Evolutionary conservation across 345 rosid species (phyloP).

Genomic region (Ceriops zippeliana): DNA sequence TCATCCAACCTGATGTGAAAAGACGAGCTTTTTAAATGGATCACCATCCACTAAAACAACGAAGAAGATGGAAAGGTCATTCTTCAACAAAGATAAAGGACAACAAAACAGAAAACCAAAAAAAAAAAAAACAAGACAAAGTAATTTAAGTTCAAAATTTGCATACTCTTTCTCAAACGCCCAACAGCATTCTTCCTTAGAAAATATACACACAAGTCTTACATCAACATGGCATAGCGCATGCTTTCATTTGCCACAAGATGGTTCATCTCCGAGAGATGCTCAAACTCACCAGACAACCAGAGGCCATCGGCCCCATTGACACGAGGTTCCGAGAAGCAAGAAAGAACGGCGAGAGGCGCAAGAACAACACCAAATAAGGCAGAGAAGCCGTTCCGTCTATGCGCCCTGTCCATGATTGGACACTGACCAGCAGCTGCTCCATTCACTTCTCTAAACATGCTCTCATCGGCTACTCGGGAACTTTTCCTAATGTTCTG

Average conservation of each 20-base stretch:
- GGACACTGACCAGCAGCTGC: constrained; percentile 23
- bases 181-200: neutral
- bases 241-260: constrained; percentile 83
- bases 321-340: constrained; percentile 71
- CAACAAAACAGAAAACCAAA: too few species aligned
- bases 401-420: constrained; percentile 5
- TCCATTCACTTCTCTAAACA: constrained; percentile 22
- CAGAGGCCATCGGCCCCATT: constrained; percentile 67
- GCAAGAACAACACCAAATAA: constrained; percentile 42
- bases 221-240: constrained; percentile 92
- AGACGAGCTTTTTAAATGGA: too few species aligned
- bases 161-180: neutral
- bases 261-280: constrained; percentile 70
- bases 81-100: too few species aligned
- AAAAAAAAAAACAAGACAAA: neutral
- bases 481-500: constrained; percentile 58
- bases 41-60: too few species aligned
- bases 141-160: constrained; percentile 16
- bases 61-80: too few species aligned
- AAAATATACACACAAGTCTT: constrained; percentile 19
- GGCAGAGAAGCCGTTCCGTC: constrained; percentile 37
- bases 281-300: constrained; percentile 63
- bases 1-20: too few species aligned
- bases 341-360: constrained; percentile 51
- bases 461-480: constrained; percentile 68